Evolutionary conservation across 2,329 filamentous ascomycete genomes (phyloP), one percentile per base, ranked within the genome.

Genomic region (Catunica adiposa): DNA sequence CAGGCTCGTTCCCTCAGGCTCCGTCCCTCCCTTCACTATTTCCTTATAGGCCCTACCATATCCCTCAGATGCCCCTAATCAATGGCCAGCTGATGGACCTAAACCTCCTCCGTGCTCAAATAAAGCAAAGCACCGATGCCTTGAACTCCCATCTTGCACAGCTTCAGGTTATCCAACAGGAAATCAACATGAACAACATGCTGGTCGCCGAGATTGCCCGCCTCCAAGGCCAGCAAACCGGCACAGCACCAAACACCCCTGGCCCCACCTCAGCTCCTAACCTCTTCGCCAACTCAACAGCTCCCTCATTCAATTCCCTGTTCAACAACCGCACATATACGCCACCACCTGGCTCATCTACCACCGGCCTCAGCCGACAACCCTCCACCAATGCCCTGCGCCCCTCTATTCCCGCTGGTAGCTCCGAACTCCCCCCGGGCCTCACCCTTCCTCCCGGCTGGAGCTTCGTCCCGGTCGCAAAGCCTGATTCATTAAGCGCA

Each of bases 121-220:
- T 57, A 37, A 62, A 59, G 55, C 62, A 61, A 59, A 44, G 60
- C 53, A 26, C 61, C 59, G 52, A 61, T 58, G 34, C 59, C 60
- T 29, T 58, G 34, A 54, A 47, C 11, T 20, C 34, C 17, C 52
- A 55, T 26, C 34, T 58, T 9, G 46, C 53, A 1, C 54, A 57
- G 14, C 17, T 86, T 34, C 73, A 77, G 50, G 70, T 69, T 44
- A 70, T 90, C 17, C 77, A 82, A 48, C 76, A 82, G 34, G 84
- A 92, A 64, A 65, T 89, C 3, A 75, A 80, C 51, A 69, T 78
- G n/a, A 70, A 89, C n/a, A 76, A 82, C 54, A 69, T 80, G 15
- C 71, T 92, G 59, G 77, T 85, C 59, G 69, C 70, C 20, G 86
- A 92, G 65, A 66, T 92, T 15, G 31, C 15, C 20, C 34, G 55